Evolutionary conservation across 2,329 filamentous ascomycete species (phyloP).

Genomic region (Chalaropsis thielavioides): DNA sequence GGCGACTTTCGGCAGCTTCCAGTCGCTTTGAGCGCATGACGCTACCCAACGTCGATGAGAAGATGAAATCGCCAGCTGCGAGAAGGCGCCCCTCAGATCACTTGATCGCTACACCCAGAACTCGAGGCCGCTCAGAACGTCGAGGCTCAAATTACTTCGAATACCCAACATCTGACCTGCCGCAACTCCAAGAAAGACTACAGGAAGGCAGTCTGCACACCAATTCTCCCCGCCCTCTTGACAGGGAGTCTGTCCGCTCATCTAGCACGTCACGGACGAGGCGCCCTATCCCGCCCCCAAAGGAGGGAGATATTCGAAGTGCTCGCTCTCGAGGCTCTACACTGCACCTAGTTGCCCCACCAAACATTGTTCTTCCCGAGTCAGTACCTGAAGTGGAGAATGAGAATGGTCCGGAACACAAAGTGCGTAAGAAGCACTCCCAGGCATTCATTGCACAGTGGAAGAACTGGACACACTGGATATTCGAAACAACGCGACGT

Average conservation of each 20-base stretch:
- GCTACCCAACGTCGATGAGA: conserved; percentile 65
- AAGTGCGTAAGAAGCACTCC: conserved; percentile 41
- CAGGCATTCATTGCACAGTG: conserved; percentile 45
- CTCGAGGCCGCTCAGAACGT: conserved; percentile 63
- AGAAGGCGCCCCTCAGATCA: conserved; percentile 29
- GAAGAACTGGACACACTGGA: conserved; percentile 52
- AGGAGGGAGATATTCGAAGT: conserved; percentile 56
- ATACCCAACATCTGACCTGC: conserved; percentile 56
- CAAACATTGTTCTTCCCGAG: conserved; percentile 33
- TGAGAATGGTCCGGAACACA: conserved; percentile 26
- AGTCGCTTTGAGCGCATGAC: conserved; percentile 72
- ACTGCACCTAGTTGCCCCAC: conserved; percentile 65
- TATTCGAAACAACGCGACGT: conserved; percentile 43
- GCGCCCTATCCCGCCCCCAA: conserved; percentile 67
- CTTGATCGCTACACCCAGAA: conserved; percentile 38
- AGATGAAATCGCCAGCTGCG: conserved; percentile 27
- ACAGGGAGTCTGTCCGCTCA: conserved; percentile 64
- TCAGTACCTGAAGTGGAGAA: conserved; percentile 19
- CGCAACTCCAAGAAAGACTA: conserved; percentile 52
- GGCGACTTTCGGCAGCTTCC: conserved; percentile 77
- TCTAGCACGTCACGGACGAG: conserved; percentile 64
- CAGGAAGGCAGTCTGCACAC: conserved; percentile 24
- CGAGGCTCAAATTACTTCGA: conserved; percentile 55
- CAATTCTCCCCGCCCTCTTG: conserved; percentile 52
- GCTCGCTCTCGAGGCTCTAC: conserved; percentile 69